Conservation (phyloP, 495 filamentous ascomycete species). For the Opeltia flavorubescens region DNA sequence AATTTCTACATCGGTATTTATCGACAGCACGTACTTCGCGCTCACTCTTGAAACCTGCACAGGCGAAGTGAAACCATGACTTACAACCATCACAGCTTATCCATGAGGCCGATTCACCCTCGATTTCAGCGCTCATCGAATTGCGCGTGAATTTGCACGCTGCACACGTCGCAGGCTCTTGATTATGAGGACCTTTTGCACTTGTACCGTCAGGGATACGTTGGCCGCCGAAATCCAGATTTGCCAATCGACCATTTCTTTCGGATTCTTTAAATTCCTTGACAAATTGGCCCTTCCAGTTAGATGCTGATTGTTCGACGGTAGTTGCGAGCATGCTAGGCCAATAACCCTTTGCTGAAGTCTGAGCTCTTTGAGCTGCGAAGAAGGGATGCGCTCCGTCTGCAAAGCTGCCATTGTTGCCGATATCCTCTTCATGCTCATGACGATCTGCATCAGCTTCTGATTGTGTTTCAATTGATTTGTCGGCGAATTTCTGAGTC, state of each 20-base stretch:
- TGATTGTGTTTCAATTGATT: too few relatives aligned
- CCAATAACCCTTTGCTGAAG: neutral
- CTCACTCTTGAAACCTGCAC: constrained; percentile 57
- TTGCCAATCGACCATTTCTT: neutral
- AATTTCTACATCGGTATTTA: constrained; percentile 53
- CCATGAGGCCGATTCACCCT: constrained; percentile 43
- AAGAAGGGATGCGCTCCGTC: too few relatives aligned
- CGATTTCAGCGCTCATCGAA: constrained; percentile 29
- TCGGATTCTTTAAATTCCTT: neutral
- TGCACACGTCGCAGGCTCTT: constrained; percentile 32
- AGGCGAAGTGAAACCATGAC: constrained; percentile 59
- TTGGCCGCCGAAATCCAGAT: neutral
- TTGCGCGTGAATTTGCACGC: constrained; percentile 37
- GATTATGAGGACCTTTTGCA: neutral
- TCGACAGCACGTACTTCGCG: constrained; percentile 57
- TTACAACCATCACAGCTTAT: constrained; percentile 66
- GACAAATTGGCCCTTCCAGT: neutral
- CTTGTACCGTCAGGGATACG: neutral
- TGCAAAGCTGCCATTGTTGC: too few relatives aligned
- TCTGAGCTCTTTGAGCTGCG: neutral
- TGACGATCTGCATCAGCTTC: too few relatives aligned
- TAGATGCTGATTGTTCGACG: neutral
- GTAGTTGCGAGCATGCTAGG: constrained; percentile 1
- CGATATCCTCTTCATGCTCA: neutral
- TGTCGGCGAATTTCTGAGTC: too few relatives aligned